Conservation (phyloP, 1,139 yeast species). For the Magnusiomyces paraingens region DNA sequence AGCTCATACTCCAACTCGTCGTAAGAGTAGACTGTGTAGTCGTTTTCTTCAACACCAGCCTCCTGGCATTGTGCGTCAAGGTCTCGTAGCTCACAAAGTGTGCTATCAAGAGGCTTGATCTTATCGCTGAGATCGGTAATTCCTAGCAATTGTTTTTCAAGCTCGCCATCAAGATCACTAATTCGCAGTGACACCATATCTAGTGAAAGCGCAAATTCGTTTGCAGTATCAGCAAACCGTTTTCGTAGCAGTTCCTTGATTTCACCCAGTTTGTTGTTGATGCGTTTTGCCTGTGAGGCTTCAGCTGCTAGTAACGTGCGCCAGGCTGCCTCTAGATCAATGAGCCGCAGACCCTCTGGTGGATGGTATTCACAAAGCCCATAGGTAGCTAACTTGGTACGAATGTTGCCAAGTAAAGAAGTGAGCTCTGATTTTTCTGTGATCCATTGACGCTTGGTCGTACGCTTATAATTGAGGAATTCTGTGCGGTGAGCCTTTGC, state of each 20-base stretch:
- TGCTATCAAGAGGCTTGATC: constrained; percentile 30
- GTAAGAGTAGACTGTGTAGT: constrained; percentile 36
- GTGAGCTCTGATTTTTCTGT: constrained; percentile 36
- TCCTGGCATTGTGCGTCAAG: constrained; percentile 30
- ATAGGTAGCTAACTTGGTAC: constrained; percentile 37
- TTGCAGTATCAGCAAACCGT: constrained; percentile 41
- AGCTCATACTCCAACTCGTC: constrained; percentile 38
- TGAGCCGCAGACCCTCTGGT: constrained; percentile 30
- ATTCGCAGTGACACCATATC: constrained; percentile 31
- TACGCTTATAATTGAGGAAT: constrained; percentile 30
- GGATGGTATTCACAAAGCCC: constrained; percentile 35
- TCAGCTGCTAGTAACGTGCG: constrained; percentile 30
- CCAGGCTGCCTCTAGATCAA: constrained; percentile 34
- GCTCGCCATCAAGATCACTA: constrained; percentile 35
- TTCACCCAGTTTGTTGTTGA: constrained; percentile 32
- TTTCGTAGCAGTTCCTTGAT: constrained; percentile 40
- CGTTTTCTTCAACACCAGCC: constrained; percentile 39
- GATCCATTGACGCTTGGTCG: constrained; percentile 36
- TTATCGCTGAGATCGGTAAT: constrained; percentile 31
- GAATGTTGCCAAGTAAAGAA: constrained; percentile 35
- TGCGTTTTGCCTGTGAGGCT: constrained; percentile 30
- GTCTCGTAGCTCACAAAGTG: constrained; percentile 26
- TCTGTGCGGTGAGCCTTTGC: constrained; percentile 30
- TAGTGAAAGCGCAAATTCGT: constrained; percentile 32
- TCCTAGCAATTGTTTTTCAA: constrained; percentile 34